phyloP scores from a whole-genome alignment of 148 eudicot species.

The Fagopyrum esculentum region DNA sequence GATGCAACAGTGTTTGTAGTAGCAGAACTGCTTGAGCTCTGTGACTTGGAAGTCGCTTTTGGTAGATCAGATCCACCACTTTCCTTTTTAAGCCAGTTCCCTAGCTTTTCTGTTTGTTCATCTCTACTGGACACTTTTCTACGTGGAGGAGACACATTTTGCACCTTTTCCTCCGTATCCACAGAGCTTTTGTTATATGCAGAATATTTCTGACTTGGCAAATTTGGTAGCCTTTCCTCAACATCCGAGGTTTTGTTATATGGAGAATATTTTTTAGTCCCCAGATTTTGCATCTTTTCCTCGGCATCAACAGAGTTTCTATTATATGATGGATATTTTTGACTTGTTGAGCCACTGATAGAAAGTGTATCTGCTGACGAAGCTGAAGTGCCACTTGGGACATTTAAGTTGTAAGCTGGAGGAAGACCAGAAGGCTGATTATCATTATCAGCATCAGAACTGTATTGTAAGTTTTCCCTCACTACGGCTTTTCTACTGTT shows the following conservation, averaged over 20 bases:
- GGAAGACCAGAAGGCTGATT: constrained; percentile 40
- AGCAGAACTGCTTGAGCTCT: constrained; percentile 30
- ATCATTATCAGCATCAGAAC: constrained; percentile 38
- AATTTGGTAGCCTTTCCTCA: constrained; percentile 48
- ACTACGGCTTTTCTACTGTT: constrained; percentile 45
- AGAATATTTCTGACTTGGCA: constrained; percentile 36
- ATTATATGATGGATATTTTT: constrained; percentile 17
- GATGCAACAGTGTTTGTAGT: constrained; percentile 27
- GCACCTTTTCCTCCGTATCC: constrained; percentile 62
- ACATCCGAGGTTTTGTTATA: constrained; percentile 21
- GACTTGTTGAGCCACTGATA: constrained; percentile 21
- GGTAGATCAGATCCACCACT: constrained; percentile 47
- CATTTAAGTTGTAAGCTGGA: constrained; percentile 39
- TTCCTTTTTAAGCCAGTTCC: constrained; percentile 58
- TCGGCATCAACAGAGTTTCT: constrained; percentile 31
- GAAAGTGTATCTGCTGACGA: constrained; percentile 8
- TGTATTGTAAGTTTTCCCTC: constrained; percentile 43
- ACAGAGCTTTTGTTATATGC: neutral
- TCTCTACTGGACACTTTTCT: constrained; percentile 67
- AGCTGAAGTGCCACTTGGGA: constrained; percentile 27
- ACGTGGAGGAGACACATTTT: constrained; percentile 91
- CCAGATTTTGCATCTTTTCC: constrained; percentile 44
- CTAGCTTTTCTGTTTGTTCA: constrained; percentile 67
- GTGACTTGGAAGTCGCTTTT: constrained; percentile 42
- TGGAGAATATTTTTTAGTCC: constrained; percentile 28